These are phyloP conservation scores for Lentinula detonsa DNA, from an alignment of 768 basidiomycete genomes.

Conservation along the genomic window DNA sequence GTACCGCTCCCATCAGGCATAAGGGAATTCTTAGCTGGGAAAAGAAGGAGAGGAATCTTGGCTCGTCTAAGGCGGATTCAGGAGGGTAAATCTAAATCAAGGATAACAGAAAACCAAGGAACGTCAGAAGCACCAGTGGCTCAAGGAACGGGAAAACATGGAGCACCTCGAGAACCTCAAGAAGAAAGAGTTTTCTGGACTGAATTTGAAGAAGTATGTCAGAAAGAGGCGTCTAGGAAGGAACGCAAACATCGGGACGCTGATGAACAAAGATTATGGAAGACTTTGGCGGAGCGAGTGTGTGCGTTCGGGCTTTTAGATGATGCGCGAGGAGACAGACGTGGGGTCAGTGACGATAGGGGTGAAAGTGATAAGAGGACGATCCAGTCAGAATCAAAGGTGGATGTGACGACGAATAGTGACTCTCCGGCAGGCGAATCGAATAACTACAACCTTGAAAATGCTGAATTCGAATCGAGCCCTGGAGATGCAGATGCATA, in stretches of 20 bases:
- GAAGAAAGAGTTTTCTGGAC: background rate
- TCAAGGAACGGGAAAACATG: background rate
- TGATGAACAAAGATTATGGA: conserved; percentile 40
- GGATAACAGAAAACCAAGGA: background rate
- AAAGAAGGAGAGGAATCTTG: background rate
- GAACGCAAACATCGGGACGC: background rate
- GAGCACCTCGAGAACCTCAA: background rate
- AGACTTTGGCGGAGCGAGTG: conserved; percentile 56
- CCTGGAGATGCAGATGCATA: background rate
- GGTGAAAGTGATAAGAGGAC: background rate
- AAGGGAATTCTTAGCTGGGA: background rate
- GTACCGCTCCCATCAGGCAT: conserved; percentile 42
- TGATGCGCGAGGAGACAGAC: background rate
- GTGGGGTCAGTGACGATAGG: background rate
- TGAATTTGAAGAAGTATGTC: background rate
- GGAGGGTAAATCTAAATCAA: background rate
- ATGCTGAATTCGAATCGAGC: background rate
- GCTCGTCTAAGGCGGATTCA: background rate
- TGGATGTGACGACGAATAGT: background rate
- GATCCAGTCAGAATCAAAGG: background rate
- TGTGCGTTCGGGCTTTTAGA: conserved; percentile 84
- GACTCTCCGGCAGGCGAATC: background rate
- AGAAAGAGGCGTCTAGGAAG: background rate
- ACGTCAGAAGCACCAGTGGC: background rate
- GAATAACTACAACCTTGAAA: background rate